A percentile compares a stretch with the other conserved stretches of the same genome.
phyloP scores from a whole-genome alignment of 176 grass and related monocot genomes.

The Ensete glaucum region DNA sequence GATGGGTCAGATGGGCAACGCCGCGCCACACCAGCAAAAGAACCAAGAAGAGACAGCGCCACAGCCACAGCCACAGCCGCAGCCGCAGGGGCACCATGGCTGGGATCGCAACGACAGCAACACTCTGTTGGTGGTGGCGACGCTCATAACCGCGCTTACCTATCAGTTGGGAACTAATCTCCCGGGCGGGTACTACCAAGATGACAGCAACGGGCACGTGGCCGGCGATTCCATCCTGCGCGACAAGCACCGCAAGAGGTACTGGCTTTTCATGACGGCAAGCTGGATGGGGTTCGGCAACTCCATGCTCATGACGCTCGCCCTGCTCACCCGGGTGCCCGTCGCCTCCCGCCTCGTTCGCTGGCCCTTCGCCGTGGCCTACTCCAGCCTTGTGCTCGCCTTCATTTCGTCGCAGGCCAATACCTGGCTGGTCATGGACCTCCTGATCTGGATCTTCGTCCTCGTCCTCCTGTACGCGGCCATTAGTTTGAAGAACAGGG shows the following conservation, averaged over 20 bases:
- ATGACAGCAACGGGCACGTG: neutral
- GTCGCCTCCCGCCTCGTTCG: constrained; percentile 29
- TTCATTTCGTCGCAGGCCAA: constrained; percentile 40
- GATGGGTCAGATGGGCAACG: neutral
- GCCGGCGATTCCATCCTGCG: constrained; percentile 59
- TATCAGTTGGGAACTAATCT: constrained; percentile 44
- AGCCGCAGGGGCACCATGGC: neutral
- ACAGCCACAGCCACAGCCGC: neutral
- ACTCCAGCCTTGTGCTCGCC: constrained; percentile 45
- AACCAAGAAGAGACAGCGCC: neutral
- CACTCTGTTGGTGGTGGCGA: constrained; percentile 44
- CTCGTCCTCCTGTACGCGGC: constrained; percentile 27
- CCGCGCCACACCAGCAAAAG: neutral
- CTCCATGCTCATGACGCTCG: constrained; percentile 47
- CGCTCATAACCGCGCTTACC: constrained; percentile 47
- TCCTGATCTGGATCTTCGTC: constrained; percentile 31
- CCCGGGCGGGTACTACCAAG: constrained; percentile 48
- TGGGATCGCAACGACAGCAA: constrained; percentile 40
- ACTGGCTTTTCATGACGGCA: constrained; percentile 34
- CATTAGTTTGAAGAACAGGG: constrained; percentile 12
- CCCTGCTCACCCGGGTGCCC: constrained; percentile 34
- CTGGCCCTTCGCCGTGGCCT: constrained; percentile 40
- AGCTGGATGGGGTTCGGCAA: constrained; percentile 40
- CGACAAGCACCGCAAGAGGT: constrained; percentile 31
- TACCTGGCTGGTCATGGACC: constrained; percentile 29